Evolutionary conservation across 2,329 filamentous ascomycete species (phyloP).

Genomic region (Amauroascus verrucosus): DNA sequence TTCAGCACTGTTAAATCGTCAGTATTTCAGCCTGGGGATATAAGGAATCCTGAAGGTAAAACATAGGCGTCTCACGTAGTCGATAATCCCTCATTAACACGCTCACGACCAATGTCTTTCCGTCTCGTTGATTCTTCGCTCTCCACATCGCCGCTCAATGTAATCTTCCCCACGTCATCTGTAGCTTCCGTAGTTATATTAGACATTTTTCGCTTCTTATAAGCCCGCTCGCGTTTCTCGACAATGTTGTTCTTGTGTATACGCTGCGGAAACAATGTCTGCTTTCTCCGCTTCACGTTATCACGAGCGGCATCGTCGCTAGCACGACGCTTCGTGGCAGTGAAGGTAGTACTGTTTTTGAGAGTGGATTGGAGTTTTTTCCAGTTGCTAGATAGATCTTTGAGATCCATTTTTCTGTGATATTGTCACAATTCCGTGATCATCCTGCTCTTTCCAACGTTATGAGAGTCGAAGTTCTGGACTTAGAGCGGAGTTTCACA

Average conservation of each 20-base stretch:
- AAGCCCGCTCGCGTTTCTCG: constrained; percentile 7
- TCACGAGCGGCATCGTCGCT: constrained; percentile 9
- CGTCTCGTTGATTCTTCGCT: neutral
- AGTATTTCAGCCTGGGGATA: neutral
- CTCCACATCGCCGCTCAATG: constrained; percentile 3
- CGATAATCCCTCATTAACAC: constrained; percentile 55
- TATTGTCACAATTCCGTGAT: constrained; percentile 15
- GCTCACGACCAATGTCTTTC: constrained; percentile 27
- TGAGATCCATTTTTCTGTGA: constrained; percentile 31
- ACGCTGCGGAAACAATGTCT: neutral
- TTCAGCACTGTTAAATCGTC: constrained; percentile 43
- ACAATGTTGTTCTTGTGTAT: neutral
- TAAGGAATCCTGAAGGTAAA: neutral
- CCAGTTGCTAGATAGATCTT: constrained; percentile 41
- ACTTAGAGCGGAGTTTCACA: neutral
- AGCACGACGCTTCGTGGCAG: constrained; percentile 12
- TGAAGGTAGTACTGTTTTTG: constrained; percentile 24
- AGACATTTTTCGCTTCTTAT: constrained; percentile 11
- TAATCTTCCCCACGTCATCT: constrained; percentile 7
- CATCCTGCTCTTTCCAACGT: neutral
- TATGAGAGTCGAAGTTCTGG: neutral
- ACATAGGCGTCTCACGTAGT: constrained; percentile 25
- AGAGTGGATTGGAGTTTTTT: constrained; percentile 41
- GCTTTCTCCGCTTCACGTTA: constrained; percentile 15
- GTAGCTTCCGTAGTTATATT: neutral